Evolutionary conservation across 176 grass and related monocot species (phyloP), one percentile per base, ranked within the genome.

Genomic region (Tillandsia leiboldiana): DNA sequence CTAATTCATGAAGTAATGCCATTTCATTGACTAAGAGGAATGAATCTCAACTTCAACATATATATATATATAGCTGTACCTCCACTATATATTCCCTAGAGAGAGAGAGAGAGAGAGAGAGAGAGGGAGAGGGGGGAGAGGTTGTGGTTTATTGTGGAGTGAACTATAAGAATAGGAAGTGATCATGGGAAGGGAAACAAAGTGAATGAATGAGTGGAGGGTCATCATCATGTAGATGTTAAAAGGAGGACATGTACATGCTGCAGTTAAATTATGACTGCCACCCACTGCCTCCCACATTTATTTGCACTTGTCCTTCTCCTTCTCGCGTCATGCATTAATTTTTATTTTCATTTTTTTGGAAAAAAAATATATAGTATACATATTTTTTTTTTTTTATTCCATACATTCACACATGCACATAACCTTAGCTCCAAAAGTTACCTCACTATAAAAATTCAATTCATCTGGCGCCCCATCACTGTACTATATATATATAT

Each of bases 141-240:
- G 7, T 4, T 42, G 33, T 42, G 33, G 33, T 42, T 42, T 42
- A 42, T 42, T 42, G 33, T 5, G 33, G 33, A 42, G 33, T 42
- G 33, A 42, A 42, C 33, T 42, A 33, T 42, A 42, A 42, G 33
- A 42, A 7, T 42, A 42, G 33, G 33, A 42, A 42, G 33, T 42
- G 4, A 6, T 42, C 33, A 42, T 68, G 29, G 63, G 65, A 65
- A 73, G 51, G 76, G 75, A 82, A 87, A 66, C 87, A 96, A 87
- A 96, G 82, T 88, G 91, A 90, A 87, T 83, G 83, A 77, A 75
- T 78, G 80, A 72, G 79, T 64, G 69, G 77, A 81, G 82, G 56
- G 72, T 59, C 70, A 75, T 77, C 59, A 78, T 79, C 82, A 61
- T 57, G 79, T 74, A 65, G 70, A 84, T 86, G 68, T 63, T 24